Percentiles rank a stretch among this genome's conserved stretches.
Conservation (phyloP, 1,284 basidiomycete genomes). For the Austroboletus niveus region DNA sequence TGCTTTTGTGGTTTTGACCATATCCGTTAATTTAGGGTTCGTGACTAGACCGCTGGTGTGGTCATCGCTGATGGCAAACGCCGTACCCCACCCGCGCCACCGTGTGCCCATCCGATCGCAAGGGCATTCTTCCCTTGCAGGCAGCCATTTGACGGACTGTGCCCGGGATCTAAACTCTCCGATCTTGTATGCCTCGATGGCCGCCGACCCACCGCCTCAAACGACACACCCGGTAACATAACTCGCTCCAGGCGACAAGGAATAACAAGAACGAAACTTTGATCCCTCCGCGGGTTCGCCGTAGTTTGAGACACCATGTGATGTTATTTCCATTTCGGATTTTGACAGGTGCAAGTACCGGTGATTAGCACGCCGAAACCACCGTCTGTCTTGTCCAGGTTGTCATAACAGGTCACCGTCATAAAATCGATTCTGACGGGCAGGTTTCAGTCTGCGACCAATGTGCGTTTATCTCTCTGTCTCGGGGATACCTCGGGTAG, state of each 20-base stretch:
- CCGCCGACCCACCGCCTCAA: constrained; percentile 1
- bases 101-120: constrained; percentile 11
- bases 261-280: constrained; percentile 6
- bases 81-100: constrained; percentile 23
- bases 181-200: constrained; percentile 7
- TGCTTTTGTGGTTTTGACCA: constrained; percentile 22
- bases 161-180: constrained; percentile 20
- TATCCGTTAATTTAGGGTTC: constrained; percentile 36
- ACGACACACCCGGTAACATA: neutral
- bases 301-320: constrained; percentile 17
- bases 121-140: constrained; percentile 14
- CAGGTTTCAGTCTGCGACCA: neutral
- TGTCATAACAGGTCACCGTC: neutral
- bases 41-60: constrained; percentile 9
- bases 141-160: constrained; percentile 17
- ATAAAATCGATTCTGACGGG: neutral
- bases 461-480: neutral
- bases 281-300: constrained; percentile 26
- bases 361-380: neutral
- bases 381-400: neutral
- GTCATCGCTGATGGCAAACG: constrained; percentile 24
- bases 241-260: constrained; percentile 4
- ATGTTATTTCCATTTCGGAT: constrained; percentile 14
- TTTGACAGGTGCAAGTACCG: constrained; percentile 2
- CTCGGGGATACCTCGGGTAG: neutral